Base-by-base conservation (phyloP, 495 filamentous ascomycete genomes). In the Penicillium steckii region DNA sequence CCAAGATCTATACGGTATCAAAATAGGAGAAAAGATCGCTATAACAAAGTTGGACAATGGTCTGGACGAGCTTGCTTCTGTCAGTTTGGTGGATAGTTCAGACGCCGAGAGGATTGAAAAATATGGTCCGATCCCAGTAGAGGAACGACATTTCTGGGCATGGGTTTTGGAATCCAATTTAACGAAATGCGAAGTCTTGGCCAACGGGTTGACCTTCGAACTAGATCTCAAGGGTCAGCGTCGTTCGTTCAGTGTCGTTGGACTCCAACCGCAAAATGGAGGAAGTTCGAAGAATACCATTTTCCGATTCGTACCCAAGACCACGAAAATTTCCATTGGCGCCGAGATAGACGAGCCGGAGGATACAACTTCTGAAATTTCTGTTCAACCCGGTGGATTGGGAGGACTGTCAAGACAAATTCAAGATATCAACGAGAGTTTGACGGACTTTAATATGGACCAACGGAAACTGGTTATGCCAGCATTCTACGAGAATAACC, bases 401-500 rank as follows among this genome's bases (percentile, higher is more conserved):
- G 82, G 84, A 27, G 88, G 87, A 15, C 76, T 92, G 48, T 73
- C 78, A 19, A 73, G 72, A 21, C 89, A 85, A 55, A 75, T 86
- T 52, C 70, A 76, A 48, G 76, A 78, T 55, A 80, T 88, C 51
- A 92, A 94, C 61, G 68, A 85, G 30, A 78, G 83, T 22, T 74
- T 95, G 19, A 66, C 76, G 17, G 76, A 79, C 40, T 84, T 89
- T 50, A 80, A 81, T 44, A 53, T 57, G 3, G 52, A 57, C 50
- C 50, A 61, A 52, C 64, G 56, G 18, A 61, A 45, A 24, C 57
- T 68, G n/a, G 57, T 35, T 15, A 72, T 79, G 70, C 80, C 72
- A 49, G 46, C 57, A 29, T 76, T 65, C 48, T 77, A 72, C 46
- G 69, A 70, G 44, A 61, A 68, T 55, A 67, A 69, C 55, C 68